Conservation (phyloP, 179 eudicot species). For the Corrigiola litoralis region DNA sequence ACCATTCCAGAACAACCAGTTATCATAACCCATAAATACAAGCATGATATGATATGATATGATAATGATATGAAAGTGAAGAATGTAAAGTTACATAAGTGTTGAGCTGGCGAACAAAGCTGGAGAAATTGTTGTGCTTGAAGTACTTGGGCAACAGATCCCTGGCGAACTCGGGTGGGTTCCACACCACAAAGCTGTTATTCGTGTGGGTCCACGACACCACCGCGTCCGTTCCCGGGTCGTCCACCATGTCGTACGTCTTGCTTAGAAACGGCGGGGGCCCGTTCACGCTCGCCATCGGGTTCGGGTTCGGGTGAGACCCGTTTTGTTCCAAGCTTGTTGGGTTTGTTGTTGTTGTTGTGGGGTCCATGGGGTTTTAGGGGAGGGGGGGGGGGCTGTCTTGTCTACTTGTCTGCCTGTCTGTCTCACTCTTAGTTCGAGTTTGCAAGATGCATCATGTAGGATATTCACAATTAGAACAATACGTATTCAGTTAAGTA, state of each 20-base stretch:
- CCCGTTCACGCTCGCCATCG: constrained; percentile 40
- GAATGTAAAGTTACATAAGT: constrained; percentile 49
- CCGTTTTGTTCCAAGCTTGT: not conserved
- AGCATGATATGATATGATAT: not conserved
- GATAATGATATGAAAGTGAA: not conserved
- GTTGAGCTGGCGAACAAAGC: constrained; percentile 74
- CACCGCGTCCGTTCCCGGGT: constrained; percentile 52
- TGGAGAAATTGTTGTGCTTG: constrained; percentile 77
- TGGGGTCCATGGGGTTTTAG: not conserved
- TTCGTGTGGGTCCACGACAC: constrained; percentile 72
- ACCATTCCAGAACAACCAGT: not conserved
- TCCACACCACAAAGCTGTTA: constrained; percentile 84
- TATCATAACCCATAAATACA: not conserved
- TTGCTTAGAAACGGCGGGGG: constrained; percentile 75
- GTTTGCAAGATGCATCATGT: no score
- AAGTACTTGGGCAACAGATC: constrained; percentile 74
- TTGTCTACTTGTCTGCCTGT: no score
- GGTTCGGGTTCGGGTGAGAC: constrained; percentile 20
- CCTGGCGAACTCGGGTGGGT: constrained; percentile 67
- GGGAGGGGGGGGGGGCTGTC: not conserved
- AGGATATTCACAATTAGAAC: no score
- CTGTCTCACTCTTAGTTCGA: no score
- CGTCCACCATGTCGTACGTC: constrained; percentile 87
- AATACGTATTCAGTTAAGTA: no score
- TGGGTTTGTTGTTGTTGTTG: not conserved